phyloP scores from a whole-genome alignment of 495 filamentous ascomycete genomes.

The Cercophora newfieldiana region DNA sequence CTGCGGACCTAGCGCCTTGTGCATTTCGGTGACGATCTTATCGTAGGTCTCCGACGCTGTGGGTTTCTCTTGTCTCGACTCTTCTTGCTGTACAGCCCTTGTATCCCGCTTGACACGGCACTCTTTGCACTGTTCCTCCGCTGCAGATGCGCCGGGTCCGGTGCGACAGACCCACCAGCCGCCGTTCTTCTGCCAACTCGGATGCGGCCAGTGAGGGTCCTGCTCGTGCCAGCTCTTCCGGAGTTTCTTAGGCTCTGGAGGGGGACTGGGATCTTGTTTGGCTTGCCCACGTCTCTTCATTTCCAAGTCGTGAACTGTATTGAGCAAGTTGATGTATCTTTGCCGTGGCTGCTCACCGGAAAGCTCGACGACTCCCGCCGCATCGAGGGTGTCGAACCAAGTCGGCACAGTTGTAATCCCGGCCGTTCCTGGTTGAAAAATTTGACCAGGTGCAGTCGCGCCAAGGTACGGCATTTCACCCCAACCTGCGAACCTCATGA shows the following conservation, averaged over 20 bases:
- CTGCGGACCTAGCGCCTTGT: conserved; percentile 11
- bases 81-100: not conserved
- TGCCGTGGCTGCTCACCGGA: conserved; percentile 5
- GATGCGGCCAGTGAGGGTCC: conserved; percentile 30
- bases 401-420: conserved; percentile 22
- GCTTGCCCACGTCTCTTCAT: conserved; percentile 3
- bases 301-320: conserved; percentile 5
- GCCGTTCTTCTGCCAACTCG: conserved; percentile 23
- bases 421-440: not conserved
- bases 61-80: not conserved
- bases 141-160: conserved; percentile 30
- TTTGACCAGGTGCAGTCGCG: not conserved
- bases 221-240: conserved; percentile 39
- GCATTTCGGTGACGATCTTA: conserved; percentile 19
- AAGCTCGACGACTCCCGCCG: conserved; percentile 16
- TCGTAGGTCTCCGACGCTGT: conserved; percentile 16
- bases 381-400: conserved; percentile 36
- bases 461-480: not conserved
- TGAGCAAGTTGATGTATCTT: conserved; percentile 19
- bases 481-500: not conserved
- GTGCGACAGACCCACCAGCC: conserved; percentile 47
- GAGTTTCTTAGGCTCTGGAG: conserved; percentile 21
- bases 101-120: conserved; percentile 23
- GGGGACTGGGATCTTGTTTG: not conserved
- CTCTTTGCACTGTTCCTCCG: conserved; percentile 34